Evolutionary conservation across 106 monocot species (phyloP), one percentile per base, ranked within the genome.

Genomic region (Dendrobium huoshanense): DNA sequence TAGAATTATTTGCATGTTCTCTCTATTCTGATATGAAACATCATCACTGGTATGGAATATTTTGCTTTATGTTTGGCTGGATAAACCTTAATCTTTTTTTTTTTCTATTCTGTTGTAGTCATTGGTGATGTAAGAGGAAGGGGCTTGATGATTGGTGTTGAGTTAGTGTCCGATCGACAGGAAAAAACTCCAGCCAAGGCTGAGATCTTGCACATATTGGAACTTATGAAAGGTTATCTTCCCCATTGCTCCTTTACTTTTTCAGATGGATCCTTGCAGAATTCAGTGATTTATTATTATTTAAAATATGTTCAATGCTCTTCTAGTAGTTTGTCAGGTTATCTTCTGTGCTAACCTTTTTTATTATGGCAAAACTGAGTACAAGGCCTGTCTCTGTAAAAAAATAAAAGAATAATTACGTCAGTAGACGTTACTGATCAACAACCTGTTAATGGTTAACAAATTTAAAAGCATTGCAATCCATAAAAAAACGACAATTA

Each of bases 51-150:
- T 61, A n/a, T 61, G 61, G 19, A 61, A 61, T 22, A 56, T 61
- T 61, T 19, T 4, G 8, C 22, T 61, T 61, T 61, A 6, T 22
- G n/a, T 22, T 4, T 22, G 0, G n/a, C n/a, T 61, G 22, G 61
- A 61, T 51, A 61, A n/a, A 61, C 6, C n/a, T 22, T 4, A 61
- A 22, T 4, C 27, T 84, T 67, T 11, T 0, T 84, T n/a, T 67
- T 11, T 0, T 24, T 43, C 2, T 84, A 22, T 67, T 59, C 24
- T 45, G 19, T 68, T 65, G 73, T 83, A 96, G 96, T 96, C 79
- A 92, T 96, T 72, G 96, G 96, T 20, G 92, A 96, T 89, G 96
- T 96, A 37, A 88, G 96, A 58, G 96, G 96, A 82, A 89, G 89
- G 83, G 96, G 96, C 9, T 40, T 96, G 82, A 92, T 96, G 87